Conservation (phyloP, 805 yeast genomes). For the Monosporozyma unispora region DNA sequence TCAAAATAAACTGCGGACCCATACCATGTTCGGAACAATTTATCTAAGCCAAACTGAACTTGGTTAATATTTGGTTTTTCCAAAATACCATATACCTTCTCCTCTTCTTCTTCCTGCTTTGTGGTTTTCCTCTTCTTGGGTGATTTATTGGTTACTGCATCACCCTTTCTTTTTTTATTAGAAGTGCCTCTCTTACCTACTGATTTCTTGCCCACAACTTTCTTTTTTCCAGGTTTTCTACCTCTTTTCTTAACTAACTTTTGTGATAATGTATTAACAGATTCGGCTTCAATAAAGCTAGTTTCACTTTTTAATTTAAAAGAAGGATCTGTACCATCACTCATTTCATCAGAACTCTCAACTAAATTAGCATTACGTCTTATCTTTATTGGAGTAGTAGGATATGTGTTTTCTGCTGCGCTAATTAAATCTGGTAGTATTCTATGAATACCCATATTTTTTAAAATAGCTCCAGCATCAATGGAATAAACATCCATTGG, state of each 20-base stretch:
- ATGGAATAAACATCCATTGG: not conserved
- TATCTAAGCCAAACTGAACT: constrained; percentile 56
- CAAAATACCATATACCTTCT: constrained; percentile 46
- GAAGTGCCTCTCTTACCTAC: not conserved
- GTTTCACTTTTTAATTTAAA: not conserved
- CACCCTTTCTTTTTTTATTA: not conserved
- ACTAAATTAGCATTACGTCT: no score
- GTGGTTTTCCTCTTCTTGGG: not conserved
- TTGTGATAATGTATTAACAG: not conserved
- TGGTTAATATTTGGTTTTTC: constrained; percentile 52
- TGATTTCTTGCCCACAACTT: not conserved
- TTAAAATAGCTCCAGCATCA: not conserved
- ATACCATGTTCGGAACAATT: constrained; percentile 74
- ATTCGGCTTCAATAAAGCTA: no score
- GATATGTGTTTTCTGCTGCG: not conserved
- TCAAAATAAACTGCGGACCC: constrained; percentile 75
- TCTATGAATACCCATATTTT: not conserved
- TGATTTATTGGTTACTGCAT: not conserved
- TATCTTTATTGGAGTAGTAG: no score
- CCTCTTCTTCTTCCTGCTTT: constrained; percentile 29
- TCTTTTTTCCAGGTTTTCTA: not conserved
- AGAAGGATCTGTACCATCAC: not conserved
- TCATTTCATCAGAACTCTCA: not conserved
- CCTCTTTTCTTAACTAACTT: not conserved
- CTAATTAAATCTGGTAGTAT: not conserved